These are phyloP conservation scores for Carex cristatella DNA, from an alignment of 176 grass and related monocot species.

Conservation along the genomic window DNA sequence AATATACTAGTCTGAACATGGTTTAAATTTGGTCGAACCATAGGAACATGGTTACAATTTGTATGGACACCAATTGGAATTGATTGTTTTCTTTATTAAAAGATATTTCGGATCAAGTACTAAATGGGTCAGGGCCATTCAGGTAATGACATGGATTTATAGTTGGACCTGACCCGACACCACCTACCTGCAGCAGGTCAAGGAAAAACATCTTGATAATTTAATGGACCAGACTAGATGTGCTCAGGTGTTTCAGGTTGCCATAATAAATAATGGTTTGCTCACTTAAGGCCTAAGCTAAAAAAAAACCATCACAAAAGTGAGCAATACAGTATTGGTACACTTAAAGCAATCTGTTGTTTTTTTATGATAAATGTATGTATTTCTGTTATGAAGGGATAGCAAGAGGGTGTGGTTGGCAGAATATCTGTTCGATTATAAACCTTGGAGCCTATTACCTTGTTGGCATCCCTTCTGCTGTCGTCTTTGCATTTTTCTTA, in stretches of 20 bases:
- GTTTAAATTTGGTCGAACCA: neutral
- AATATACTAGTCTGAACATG: neutral
- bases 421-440: conserved; percentile 75
- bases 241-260: neutral
- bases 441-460: conserved; percentile 80
- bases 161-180: neutral
- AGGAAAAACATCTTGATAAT: neutral
- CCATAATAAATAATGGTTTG: neutral
- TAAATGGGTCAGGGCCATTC: neutral
- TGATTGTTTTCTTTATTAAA: neutral
- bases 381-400: conserved; percentile 39
- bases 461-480: conserved; percentile 66
- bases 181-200: neutral
- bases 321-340: neutral
- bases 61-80: neutral
- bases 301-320: neutral
- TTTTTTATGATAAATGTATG: neutral
- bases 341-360: neutral
- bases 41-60: neutral
- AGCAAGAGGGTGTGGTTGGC: conserved; percentile 88
- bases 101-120: neutral
- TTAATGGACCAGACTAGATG: neutral
- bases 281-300: neutral
- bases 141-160: neutral
- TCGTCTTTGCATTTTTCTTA: conserved; percentile 68